phyloP scores from a whole-genome alignment of 371 early-diverging fungal genomes.

The Saksenaea vasiformis region DNA sequence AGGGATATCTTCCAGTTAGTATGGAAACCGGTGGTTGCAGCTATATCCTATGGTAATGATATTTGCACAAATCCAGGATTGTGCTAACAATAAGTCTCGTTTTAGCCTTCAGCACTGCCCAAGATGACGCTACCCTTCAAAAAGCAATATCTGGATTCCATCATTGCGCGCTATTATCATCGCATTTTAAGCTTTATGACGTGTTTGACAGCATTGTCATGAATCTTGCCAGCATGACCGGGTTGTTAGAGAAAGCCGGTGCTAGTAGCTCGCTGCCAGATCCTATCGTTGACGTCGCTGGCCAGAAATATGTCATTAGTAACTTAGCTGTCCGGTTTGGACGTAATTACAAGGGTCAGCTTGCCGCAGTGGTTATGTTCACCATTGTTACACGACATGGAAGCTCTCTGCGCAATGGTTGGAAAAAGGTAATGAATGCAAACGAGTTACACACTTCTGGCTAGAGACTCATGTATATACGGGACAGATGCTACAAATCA shows the following conservation, averaged over 20 bases:
- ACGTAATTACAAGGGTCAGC: constrained; percentile 83
- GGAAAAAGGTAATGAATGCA: constrained; percentile 57
- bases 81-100: background rate
- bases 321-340: constrained; percentile 84
- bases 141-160: constrained; percentile 82
- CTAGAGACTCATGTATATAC: background rate
- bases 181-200: constrained; percentile 71
- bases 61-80: background rate
- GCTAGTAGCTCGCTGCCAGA: constrained; percentile 55
- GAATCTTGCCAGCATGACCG: constrained; percentile 76
- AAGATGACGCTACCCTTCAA: constrained; percentile 77
- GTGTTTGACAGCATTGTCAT: constrained; percentile 80
- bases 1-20: constrained; percentile 64
- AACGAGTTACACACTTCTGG: background rate
- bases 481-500: constrained; percentile 62
- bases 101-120: constrained; percentile 79
- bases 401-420: constrained; percentile 71
- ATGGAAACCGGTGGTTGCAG: constrained; percentile 66
- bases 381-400: constrained; percentile 76
- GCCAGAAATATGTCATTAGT: constrained; percentile 68
- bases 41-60: constrained; percentile 68
- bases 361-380: constrained; percentile 86
- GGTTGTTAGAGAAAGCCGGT: constrained; percentile 58
- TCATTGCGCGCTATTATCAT: constrained; percentile 76
- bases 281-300: constrained; percentile 61